These are phyloP conservation scores for Schwanniomyces occidentalis DNA, from an alignment of 805 yeast species.

Conservation along the genomic window DNA sequence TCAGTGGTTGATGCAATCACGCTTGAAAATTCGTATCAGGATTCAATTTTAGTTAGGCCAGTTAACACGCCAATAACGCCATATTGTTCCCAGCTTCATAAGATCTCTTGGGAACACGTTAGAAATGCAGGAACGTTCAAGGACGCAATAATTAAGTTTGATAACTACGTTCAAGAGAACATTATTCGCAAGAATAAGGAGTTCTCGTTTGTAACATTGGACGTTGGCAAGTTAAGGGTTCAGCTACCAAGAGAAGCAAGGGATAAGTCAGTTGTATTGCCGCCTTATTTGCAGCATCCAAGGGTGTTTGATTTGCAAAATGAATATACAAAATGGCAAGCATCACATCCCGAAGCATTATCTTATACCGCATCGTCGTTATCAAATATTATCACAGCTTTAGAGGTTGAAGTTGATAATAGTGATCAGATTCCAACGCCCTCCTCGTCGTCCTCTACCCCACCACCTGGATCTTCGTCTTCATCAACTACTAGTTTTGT, in stretches of 20 bases:
- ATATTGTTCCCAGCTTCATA: conserved; percentile 49
- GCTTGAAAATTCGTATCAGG: conserved; percentile 43
- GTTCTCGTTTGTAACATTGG: conserved; percentile 66
- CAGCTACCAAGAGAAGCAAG: conserved; percentile 79
- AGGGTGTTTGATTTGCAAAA: conserved; percentile 71
- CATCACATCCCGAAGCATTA: conserved; percentile 52
- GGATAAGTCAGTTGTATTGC: conserved; percentile 70
- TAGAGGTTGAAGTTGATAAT: conserved; percentile 38
- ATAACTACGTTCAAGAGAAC: conserved; percentile 46
- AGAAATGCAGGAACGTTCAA: conserved; percentile 58
- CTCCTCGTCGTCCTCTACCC: conserved; percentile 9
- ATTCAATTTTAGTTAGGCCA: conserved; percentile 57
- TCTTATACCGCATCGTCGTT: conserved; percentile 34
- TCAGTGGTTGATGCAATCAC: conserved; percentile 55
- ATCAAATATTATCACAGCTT: conserved; percentile 46
- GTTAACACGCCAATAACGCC: conserved; percentile 66
- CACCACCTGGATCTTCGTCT: conserved; percentile 2
- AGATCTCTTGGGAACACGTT: conserved; percentile 62
- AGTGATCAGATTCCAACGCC: conserved; percentile 10
- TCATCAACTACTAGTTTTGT: conserved; percentile 9
- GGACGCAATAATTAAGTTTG: conserved; percentile 61
- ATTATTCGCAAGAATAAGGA: conserved; percentile 44
- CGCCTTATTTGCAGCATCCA: conserved; percentile 74
- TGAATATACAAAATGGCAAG: conserved; percentile 75
- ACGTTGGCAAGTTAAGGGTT: conserved; percentile 72